Evolutionary conservation across 2,329 filamentous ascomycete species (phyloP).

Genomic region (Trichoderma aggressivum): DNA sequence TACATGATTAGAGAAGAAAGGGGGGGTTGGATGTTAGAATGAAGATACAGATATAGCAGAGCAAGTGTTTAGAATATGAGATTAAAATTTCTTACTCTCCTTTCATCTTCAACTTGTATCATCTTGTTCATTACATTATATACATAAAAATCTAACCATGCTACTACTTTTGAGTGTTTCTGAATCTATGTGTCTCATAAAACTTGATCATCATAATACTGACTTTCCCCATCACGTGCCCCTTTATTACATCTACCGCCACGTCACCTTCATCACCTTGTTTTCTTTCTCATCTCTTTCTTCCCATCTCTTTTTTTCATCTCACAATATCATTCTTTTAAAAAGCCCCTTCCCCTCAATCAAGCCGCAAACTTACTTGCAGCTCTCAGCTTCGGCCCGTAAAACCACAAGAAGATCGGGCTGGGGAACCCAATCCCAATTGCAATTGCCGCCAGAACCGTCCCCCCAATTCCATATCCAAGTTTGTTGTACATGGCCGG

Average conservation of each 20-base stretch:
- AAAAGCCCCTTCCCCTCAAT: neutral
- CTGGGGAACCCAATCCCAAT: constrained; percentile 42
- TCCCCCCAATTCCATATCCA: constrained; percentile 43
- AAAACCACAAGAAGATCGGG: constrained; percentile 44
- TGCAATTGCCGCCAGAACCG: constrained; percentile 40
- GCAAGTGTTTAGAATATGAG: neutral
- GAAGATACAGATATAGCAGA: neutral
- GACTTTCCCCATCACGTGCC: neutral
- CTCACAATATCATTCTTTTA: neutral
- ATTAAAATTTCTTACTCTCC: neutral
- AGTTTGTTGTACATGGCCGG: constrained; percentile 42
- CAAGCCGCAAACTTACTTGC: constrained; percentile 27
- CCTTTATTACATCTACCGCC: neutral
- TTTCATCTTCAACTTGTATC: too few species aligned
- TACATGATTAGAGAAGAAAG: neutral
- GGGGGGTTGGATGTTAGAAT: neutral
- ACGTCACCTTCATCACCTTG: neutral
- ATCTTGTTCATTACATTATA: constrained; percentile 1
- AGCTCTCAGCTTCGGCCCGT: constrained; percentile 39
- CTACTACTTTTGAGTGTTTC: neutral
- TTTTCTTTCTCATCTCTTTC: neutral
- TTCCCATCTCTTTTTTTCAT: neutral
- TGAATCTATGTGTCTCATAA: neutral
- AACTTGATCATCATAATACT: neutral
- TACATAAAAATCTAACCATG: neutral